Evolutionary conservation across 345 rosid species (phyloP), one percentile per base, ranked within the genome.

Genomic region (Salix suchowensis): DNA sequence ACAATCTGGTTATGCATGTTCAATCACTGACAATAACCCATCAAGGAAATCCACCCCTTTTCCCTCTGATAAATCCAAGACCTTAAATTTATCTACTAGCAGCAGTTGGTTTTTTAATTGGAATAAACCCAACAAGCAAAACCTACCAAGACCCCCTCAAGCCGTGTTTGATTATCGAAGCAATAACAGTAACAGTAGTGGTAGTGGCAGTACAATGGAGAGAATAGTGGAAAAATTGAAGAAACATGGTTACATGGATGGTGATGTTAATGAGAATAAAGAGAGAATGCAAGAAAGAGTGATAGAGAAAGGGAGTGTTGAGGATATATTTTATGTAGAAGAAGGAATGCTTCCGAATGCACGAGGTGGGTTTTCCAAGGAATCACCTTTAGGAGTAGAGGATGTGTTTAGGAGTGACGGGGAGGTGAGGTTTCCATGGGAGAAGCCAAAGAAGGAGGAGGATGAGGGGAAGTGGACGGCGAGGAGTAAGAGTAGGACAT

Each of bases 341-440:
- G 92, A 90, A 77, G 90, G 89, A n/a, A 75, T 77, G 46, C 75
- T 91, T 79, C 97, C 91, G 6, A 90, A 87, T 78, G 37, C 87
- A 46, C 79, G 88, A 76, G 94, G 96, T 65, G 93, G 94, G 77
- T 88, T 86, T 69, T 83, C 88, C 0, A 84, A 75, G 81, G 89
- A 84, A 71, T 83, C 88, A 0, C 88, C 88, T 16, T 79, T 90
- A 55, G 87, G 83, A 39, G 80, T 78, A 6, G 87, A 80, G 75
- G 81, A 71, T 69, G 81, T 72, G 82, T 83, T 78, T 73, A 84
- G 77, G 66, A 83, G 82, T 71, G 82, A 76, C 80, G 86, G 82
- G 80, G 92, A 91, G 80, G 91, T 82, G n/a, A 84, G 75, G 77
- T 93, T 90, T 87, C 96, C 98, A 0, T 92, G 97, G 98, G 98